These are phyloP conservation scores for Gaeumannomyces tritici DNA, from an alignment of 2,329 filamentous ascomycete genomes.

Conservation along the genomic window DNA sequence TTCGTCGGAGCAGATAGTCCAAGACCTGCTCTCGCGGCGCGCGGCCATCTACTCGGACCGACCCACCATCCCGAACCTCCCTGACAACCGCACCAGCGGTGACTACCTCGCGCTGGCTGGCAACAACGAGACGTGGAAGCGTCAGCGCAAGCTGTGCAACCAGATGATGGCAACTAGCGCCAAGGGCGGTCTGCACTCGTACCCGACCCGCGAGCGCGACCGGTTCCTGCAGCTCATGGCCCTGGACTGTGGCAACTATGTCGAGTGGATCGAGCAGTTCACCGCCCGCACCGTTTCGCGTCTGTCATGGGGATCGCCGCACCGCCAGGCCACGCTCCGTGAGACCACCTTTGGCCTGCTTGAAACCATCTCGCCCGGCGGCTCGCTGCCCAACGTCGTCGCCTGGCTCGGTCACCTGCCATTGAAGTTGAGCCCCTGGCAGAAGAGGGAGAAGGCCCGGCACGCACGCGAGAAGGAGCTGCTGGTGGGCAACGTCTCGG, in stretches of 20 bases:
- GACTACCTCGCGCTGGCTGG: constrained; percentile 35
- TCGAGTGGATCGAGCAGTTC: constrained; percentile 36
- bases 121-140: constrained; percentile 35
- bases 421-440: constrained; percentile 29
- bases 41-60: constrained; percentile 36
- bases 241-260: constrained; percentile 28
- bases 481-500: constrained; percentile 24
- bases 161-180: constrained; percentile 30
- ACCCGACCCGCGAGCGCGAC: constrained; percentile 34
- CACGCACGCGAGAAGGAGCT: constrained; percentile 28
- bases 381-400: constrained; percentile 31
- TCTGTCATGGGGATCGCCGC: constrained; percentile 33
- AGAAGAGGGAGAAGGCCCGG: constrained; percentile 29
- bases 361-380: constrained; percentile 33
- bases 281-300: constrained; percentile 34
- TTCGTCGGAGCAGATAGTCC: constrained; percentile 32
- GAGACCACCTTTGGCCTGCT: constrained; percentile 35
- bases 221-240: constrained; percentile 32
- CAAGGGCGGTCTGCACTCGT: constrained; percentile 26
- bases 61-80: constrained; percentile 34
- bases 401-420: constrained; percentile 29
- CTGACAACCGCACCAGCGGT: constrained; percentile 35
- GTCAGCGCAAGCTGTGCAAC: constrained; percentile 34
- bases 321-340: constrained; percentile 27
- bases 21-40: constrained; percentile 31